Base-by-base conservation (phyloP, 495 filamentous ascomycete genomes). In the Penicillium coprophilum region DNA sequence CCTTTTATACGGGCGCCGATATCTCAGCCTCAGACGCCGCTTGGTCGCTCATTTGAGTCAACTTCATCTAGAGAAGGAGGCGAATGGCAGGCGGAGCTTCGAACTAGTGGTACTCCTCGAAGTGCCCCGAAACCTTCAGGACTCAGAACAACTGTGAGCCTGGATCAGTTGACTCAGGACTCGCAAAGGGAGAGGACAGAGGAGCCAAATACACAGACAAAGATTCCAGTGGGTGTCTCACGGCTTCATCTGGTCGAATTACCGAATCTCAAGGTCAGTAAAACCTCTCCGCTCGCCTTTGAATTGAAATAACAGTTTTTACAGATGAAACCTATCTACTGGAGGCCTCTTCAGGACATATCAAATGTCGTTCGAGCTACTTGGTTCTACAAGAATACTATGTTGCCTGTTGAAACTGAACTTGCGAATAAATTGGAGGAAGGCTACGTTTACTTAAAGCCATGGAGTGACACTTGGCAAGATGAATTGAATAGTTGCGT, bases 301-400 rank as follows among this genome's bases (percentile, higher is more conserved):
- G 28, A 0, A 38, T 30, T 39, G 0, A 32, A 47, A 17, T 64
- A 30, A 63, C 30, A 6, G 4, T 9, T 57, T 38, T n/a, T 38
- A 10, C 39, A 89, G 73, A 97, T 98, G 92, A 88, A 92, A 68
- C 94, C 94, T 0, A 97, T 97, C 39, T 98, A 98, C 63, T 98
- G 94, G 94, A 91, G 86, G 32, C 93, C 94, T n/a, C 81, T 97
- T 20, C 89, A 96, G 59, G 94, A 98, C 65, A 81, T 96, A 15
- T 87, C 90, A 9, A 77, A 80, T 10, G 92, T 97, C 8, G 74
- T 89, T 64, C 83, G 94, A 39, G 92, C 89, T 1, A 97, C 94
- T 0, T 98, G 94, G 94, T 97, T 98, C 66, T 97, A 97, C 70
- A 87, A 86, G 65, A 91, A 96, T 64, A 91, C 90, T 4, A 95